These are phyloP conservation scores for Lizonia empirigonia DNA, from an alignment of 2,329 filamentous ascomycete genomes.

Conservation along the genomic window DNA sequence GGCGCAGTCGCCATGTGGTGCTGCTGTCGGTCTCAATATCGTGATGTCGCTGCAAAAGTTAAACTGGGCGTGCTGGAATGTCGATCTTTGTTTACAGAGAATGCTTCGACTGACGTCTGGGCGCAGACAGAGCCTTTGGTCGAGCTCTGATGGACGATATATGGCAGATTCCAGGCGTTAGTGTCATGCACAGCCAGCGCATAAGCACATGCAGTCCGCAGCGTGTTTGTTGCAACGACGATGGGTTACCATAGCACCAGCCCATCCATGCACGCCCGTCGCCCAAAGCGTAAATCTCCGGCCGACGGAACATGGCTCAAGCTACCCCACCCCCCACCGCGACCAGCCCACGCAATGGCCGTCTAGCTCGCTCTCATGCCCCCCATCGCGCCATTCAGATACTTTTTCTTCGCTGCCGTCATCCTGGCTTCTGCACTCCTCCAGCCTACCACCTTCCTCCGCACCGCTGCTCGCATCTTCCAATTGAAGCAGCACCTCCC, in stretches of 20 bases:
- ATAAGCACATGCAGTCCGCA: neutral
- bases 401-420: conserved; percentile 39
- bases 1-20: conserved; percentile 16
- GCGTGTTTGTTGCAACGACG: conserved; percentile 3
- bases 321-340: conserved; percentile 27
- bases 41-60: neutral
- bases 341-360: conserved; percentile 5
- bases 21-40: too few species aligned
- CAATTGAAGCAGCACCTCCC: conserved; percentile 41
- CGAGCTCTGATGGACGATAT: neutral
- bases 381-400: conserved; percentile 34
- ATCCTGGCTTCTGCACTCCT: conserved; percentile 43
- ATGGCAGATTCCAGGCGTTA: neutral
- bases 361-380: conserved; percentile 27
- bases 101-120: neutral
- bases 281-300: conserved; percentile 29
- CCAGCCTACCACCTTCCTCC: conserved; percentile 34
- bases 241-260: conserved; percentile 25
- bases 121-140: neutral
- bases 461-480: conserved; percentile 36
- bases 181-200: conserved; percentile 4
- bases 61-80: too few species aligned
- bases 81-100: neutral
- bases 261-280: neutral
- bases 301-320: conserved; percentile 1